Evolutionary conservation across 208 protist species (phyloP).

Genomic region (Acanthamoeba divionensis): DNA sequence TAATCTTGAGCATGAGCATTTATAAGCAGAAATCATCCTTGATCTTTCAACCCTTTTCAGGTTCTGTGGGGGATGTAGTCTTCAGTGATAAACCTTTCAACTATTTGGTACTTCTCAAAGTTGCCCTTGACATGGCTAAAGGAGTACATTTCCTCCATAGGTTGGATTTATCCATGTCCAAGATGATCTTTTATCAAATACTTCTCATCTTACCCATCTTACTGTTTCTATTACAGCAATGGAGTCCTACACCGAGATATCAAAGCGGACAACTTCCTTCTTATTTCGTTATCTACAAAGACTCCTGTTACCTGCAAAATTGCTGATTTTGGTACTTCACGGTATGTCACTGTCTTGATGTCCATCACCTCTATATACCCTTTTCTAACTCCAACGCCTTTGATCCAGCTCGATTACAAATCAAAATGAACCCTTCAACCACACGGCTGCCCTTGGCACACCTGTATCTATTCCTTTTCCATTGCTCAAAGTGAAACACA

Average conservation of each 20-base stretch:
- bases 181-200: too few relatives aligned
- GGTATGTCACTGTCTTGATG: background rate
- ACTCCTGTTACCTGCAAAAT: background rate
- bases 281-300: background rate
- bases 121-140: constrained; percentile 46
- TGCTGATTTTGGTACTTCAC: constrained; percentile 30
- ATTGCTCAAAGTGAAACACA: too few relatives aligned
- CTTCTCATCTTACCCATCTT: too few relatives aligned
- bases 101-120: constrained; percentile 15
- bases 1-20: background rate
- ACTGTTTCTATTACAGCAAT: background rate
- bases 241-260: too few relatives aligned
- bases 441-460: constrained; percentile 35
- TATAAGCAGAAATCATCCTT: background rate
- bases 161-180: background rate
- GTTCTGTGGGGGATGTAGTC: constrained; percentile 16
- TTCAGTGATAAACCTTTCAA: constrained; percentile 25
- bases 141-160: background rate
- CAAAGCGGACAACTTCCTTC: constrained; percentile 30
- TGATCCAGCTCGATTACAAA: background rate
- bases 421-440: background rate
- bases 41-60: background rate
- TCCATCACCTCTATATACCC: background rate
- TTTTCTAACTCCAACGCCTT: background rate
- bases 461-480: constrained; percentile 35